Conservation (phyloP, 176 grass and related monocot genomes). For the Avena atlantica region DNA sequence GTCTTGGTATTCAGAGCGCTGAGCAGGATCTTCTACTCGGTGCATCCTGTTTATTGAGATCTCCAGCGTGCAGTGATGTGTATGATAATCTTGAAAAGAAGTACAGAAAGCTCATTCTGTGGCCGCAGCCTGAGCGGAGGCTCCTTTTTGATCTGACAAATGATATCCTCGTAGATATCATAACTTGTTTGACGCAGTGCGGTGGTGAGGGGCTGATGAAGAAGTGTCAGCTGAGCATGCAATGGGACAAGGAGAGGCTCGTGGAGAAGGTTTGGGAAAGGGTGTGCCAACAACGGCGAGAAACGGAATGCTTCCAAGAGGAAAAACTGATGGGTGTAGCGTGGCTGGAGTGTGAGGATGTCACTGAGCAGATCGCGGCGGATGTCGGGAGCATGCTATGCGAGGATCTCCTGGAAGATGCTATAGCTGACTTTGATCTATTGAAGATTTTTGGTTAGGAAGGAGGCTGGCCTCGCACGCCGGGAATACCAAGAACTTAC, state of each 20-base stretch:
- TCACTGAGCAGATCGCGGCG: slow-evolving; percentile 31
- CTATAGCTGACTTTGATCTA: slow-evolving; percentile 46
- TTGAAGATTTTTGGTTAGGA: not conserved
- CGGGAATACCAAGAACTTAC: not conserved
- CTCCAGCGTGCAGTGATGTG: slow-evolving; percentile 19
- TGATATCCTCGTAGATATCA: slow-evolving; percentile 33
- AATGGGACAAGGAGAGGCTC: slow-evolving; percentile 44
- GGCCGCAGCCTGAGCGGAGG: slow-evolving; percentile 63
- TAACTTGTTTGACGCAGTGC: slow-evolving; percentile 19
- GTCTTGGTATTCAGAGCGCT: slow-evolving; percentile 41
- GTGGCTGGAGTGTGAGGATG: slow-evolving; percentile 54
- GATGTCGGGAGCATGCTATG: slow-evolving; percentile 53
- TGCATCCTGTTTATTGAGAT: slow-evolving; percentile 36
- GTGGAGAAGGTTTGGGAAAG: slow-evolving; percentile 57
- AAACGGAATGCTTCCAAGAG: slow-evolving; percentile 48
- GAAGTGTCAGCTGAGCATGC: not conserved
- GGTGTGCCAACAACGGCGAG: slow-evolving; percentile 45
- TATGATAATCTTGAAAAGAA: slow-evolving; percentile 68
- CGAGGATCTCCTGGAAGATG: slow-evolving; percentile 60
- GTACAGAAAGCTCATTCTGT: slow-evolving; percentile 48
- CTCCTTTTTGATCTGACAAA: slow-evolving; percentile 71
- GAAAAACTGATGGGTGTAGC: slow-evolving; percentile 55
- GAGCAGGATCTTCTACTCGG: slow-evolving; percentile 40
- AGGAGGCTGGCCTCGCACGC: not conserved
- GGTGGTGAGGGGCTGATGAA: not conserved